These are phyloP conservation scores for Cadophora sp. DNA, from an alignment of 2,329 filamentous ascomycete species.

Conservation along the genomic window DNA sequence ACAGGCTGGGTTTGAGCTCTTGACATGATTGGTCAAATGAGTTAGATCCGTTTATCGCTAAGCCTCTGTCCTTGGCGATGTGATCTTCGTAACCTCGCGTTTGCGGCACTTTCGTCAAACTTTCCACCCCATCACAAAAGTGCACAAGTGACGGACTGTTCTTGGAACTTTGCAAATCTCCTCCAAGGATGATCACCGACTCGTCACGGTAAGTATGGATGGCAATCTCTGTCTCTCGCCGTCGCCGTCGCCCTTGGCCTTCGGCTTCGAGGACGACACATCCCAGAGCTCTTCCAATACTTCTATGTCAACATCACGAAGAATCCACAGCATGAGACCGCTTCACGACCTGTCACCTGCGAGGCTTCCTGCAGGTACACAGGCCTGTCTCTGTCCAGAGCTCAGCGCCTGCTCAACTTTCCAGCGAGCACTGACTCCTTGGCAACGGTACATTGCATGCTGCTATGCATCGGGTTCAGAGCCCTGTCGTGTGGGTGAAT, in stretches of 20 bases:
- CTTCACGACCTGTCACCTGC: constrained; percentile 19
- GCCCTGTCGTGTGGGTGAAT: background rate
- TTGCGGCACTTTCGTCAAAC: background rate
- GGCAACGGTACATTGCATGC: constrained; percentile 24
- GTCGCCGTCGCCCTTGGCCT: background rate
- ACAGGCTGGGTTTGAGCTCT: background rate
- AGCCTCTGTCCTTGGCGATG: background rate
- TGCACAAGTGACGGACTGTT: constrained; percentile 1
- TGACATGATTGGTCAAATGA: background rate
- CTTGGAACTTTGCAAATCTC: background rate
- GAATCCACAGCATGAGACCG: background rate
- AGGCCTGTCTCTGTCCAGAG: constrained; percentile 14
- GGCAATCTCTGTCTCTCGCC: background rate
- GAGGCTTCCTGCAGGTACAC: constrained; percentile 15
- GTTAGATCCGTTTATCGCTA: background rate
- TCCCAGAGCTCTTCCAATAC: background rate
- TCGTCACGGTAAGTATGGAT: background rate
- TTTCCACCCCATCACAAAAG: constrained; percentile 6
- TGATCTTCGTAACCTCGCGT: background rate
- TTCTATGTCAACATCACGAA: background rate
- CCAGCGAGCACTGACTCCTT: constrained; percentile 18
- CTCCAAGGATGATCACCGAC: background rate
- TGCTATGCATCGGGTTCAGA: constrained; percentile 20
- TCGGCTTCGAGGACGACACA: background rate
- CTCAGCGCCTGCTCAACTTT: background rate